Evolutionary conservation across 1,139 yeast species (phyloP), one percentile per base, ranked within the genome.

Genomic region (Candida tetrigidarum): DNA sequence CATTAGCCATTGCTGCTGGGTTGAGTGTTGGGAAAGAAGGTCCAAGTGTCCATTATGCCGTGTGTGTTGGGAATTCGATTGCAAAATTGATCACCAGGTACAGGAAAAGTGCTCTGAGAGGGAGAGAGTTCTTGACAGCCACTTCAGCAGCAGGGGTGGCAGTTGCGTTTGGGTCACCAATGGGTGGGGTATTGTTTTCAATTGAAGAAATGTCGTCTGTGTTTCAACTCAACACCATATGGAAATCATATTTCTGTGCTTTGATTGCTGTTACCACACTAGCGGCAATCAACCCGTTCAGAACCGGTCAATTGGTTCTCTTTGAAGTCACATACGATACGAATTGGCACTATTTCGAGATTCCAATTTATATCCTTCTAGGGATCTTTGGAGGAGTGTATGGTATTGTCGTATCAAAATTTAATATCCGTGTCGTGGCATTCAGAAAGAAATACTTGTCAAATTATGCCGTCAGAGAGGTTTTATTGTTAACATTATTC

Each of bases 131-230:
- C 48, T 62, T 81, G 29, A 78, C 84, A 0, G 85, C 98, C 0
- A 95, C 96, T 1, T 81, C 95, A 1, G 96, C 96, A 0, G 90
- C 96, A 0, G 98, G 97, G 7, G 92, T 92, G 11, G 88, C 96
- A 0, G 92, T 89, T 2, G 97, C 97, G 0, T 92, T 92, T 66
- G 91, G 91, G 45, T 86, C 97, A 0, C 98, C 98, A 1, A 88
- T 92, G 47, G 89, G 89, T 3, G 90, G 90, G 1, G 89, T 83
- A 5, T 62, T 83, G 27, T 83, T 84, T 54, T 74, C 86, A 8
- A 74, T 87, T 43, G 96, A 88, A 59, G 96, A 88, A 55, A 87
- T 88, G 32, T 76, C 90, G 0, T 73, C 85, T 16, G 78, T 77
- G 8, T 87, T 90, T 60, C 88, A 84, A 55, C 68, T 91, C 23